Evolutionary conservation across 441 rosid species (phyloP).

Genomic region (Mallotus japonicus): DNA sequence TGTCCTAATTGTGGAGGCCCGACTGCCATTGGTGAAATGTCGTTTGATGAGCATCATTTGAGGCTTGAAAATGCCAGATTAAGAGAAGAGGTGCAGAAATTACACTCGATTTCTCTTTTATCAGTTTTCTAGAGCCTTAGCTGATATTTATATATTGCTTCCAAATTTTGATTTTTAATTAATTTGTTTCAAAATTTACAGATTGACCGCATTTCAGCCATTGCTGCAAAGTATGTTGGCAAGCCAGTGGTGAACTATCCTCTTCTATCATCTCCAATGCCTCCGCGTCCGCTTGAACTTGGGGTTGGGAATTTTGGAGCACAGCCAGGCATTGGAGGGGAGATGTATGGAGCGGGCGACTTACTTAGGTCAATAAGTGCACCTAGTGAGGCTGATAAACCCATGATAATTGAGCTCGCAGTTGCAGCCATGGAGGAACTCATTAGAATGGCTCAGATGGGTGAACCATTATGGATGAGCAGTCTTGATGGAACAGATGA

Average conservation of each 20-base stretch:
- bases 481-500: slow-evolving; percentile 46
- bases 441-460: slow-evolving; percentile 61
- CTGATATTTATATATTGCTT: too few relatives aligned
- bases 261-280: slow-evolving; percentile 52
- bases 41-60: slow-evolving; percentile 89
- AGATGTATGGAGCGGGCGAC: slow-evolving; percentile 62
- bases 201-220: slow-evolving; percentile 84
- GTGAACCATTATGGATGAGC: slow-evolving; percentile 74
- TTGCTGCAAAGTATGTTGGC: slow-evolving; percentile 92
- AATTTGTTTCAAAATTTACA: slow-evolving; percentile 22
- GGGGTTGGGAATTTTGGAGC: slow-evolving; percentile 55
- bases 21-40: slow-evolving; percentile 88
- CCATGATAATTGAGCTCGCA: slow-evolving; percentile 70
- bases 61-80: slow-evolving; percentile 80
- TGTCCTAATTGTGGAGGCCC: slow-evolving; percentile 97
- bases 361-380: slow-evolving; percentile 58
- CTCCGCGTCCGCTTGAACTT: slow-evolving; percentile 66
- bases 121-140: too few relatives aligned
- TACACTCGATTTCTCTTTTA: too few relatives aligned
- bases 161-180: neutral
- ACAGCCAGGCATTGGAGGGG: slow-evolving; percentile 51
- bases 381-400: slow-evolving; percentile 66
- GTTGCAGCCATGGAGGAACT: slow-evolving; percentile 91
- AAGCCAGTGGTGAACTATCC: slow-evolving; percentile 77
- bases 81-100: slow-evolving; percentile 69